Evolutionary conservation across 208 protist genomes (phyloP).

Genomic region (Leishmania tropica): DNA sequence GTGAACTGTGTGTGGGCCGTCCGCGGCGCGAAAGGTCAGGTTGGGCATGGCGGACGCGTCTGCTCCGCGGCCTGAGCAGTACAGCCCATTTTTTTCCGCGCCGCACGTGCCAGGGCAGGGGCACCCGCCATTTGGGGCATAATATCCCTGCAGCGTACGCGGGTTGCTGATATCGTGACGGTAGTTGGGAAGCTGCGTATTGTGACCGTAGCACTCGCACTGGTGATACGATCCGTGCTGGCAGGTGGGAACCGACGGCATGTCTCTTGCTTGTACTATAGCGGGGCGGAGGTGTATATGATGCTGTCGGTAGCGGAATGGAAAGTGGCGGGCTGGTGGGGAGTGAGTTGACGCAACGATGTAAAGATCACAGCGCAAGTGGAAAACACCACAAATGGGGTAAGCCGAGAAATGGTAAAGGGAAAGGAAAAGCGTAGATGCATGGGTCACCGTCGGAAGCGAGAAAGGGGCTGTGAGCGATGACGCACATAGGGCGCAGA

Average conservation of each 20-base stretch:
- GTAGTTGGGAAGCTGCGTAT: constrained; percentile 62
- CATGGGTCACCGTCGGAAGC: too few relatives aligned
- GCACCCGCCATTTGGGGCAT: constrained; percentile 58
- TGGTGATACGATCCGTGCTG: constrained; percentile 48
- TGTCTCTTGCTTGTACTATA: constrained; percentile 5
- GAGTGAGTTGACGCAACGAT: neutral
- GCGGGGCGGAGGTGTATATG: neutral
- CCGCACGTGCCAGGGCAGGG: constrained; percentile 47
- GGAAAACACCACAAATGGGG: neutral
- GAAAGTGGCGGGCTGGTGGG: neutral
- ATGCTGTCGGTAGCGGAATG: neutral
- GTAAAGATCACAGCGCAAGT: constrained; percentile 8
- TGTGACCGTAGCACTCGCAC: constrained; percentile 70
- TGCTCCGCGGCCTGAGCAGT: constrained; percentile 12
- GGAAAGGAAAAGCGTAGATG: neutral
- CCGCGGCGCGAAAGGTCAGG: constrained; percentile 42
- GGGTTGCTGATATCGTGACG: constrained; percentile 59
- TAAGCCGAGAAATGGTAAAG: neutral
- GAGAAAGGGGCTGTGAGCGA: neutral
- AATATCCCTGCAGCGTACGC: constrained; percentile 67
- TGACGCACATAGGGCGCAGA: neutral
- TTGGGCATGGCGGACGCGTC: constrained; percentile 11
- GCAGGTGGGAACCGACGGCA: neutral
- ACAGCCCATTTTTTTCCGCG: constrained; percentile 20
- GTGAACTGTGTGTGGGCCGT: constrained; percentile 46